Evolutionary conservation across 805 yeast genomes (phyloP), one percentile per base, ranked within the genome.

Genomic region (Scheffersomyces lignosus): DNA sequence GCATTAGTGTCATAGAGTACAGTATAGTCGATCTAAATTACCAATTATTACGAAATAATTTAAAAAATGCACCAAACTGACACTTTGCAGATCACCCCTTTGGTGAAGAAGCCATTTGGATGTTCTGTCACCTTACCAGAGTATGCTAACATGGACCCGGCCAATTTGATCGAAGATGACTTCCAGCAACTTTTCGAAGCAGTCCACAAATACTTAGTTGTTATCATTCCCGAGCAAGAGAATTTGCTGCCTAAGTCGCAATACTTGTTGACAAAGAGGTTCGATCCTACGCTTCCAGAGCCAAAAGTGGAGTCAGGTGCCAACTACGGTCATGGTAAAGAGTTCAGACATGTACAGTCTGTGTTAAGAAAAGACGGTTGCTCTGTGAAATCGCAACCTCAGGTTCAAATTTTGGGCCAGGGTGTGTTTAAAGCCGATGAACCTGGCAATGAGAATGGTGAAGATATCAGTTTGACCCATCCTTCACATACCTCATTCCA

Each of bases 381-480:
- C 40, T 75, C 89, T 5, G 86, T 87, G 31, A 90, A 91, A 30
- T 60, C 70, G 34, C 89, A 86, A 56, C 96, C 96, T 2, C 96
- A 88, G 59, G 96, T 88, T 15, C 95, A 87, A 66, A 85, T 87
- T 54, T 77, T 88, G 37, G 96, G 96, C 28, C 90, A 88, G 54
- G 95, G 95, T 10, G 54, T 61, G 2, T 83, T 82, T 66, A 76
- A 66, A 34, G 78, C 79, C 22, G 63, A 48, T 26, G 74, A 69
- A 41, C 61, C 64, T 3, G 87, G 83, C 38, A 74, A 78, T 42
- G 81, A 78, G 42, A 78, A 72, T 37, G 89, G 86, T 12, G 80
- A 75, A 31, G 68, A 72, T 16, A 73, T 83, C 41, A 58, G 58
- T 14, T 75, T 87, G 44, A 85, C 86, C 28, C 96, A 88, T 56